A percentile compares a stretch with the other conserved stretches of the same genome.
Evolutionary conservation across 73 alveolate species (phyloP).

Genomic region (Paraurostyla sp.): DNA sequence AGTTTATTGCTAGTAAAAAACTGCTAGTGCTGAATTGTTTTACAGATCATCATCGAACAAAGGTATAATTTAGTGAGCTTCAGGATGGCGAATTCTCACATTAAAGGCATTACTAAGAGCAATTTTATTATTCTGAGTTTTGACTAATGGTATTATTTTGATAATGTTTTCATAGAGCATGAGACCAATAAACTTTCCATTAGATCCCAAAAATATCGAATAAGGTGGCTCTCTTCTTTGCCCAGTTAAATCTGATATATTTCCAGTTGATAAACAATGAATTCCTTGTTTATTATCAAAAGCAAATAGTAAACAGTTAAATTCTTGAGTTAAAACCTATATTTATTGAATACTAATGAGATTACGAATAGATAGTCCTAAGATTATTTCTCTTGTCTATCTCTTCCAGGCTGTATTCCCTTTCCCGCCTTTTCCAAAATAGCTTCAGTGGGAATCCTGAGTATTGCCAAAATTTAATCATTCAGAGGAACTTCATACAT

Average conservation of each 20-base stretch:
- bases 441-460: slow-evolving; percentile 7
- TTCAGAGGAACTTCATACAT: slow-evolving; percentile 11
- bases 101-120: slow-evolving; percentile 49
- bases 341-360: background rate
- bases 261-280: slow-evolving; percentile 12
- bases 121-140: background rate
- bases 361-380: slow-evolving; percentile 1
- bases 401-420: background rate
- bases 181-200: slow-evolving; percentile 26
- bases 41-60: background rate
- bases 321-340: slow-evolving; percentile 20
- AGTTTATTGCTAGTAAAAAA: background rate
- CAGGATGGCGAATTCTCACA: slow-evolving; percentile 50
- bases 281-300: slow-evolving; percentile 20
- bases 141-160: slow-evolving; percentile 27
- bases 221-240: slow-evolving; percentile 51
- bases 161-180: slow-evolving; percentile 47
- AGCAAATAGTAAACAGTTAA: slow-evolving; percentile 20
- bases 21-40: background rate
- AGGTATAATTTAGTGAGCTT: slow-evolving; percentile 34
- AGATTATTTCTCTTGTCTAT: background rate
- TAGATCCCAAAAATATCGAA: slow-evolving; percentile 33
- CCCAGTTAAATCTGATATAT: slow-evolving; percentile 11
- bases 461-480: background rate
- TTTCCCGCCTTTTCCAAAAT: slow-evolving; percentile 49